Evolutionary conservation across 2,329 filamentous ascomycete genomes (phyloP), one percentile per base, ranked within the genome.

Genomic region (Ascochyta koolunga): DNA sequence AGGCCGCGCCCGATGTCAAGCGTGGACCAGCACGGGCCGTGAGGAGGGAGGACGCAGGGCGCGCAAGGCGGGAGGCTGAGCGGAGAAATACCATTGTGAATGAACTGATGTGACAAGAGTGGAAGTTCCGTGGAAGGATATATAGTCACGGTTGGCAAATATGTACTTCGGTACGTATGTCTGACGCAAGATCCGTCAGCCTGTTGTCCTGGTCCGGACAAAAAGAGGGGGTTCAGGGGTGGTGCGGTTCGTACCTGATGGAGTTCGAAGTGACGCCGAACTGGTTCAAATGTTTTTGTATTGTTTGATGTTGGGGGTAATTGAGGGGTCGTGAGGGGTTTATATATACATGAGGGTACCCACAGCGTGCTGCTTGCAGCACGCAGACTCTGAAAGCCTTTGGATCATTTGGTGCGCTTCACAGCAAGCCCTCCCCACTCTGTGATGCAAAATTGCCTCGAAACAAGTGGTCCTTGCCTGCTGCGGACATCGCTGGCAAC

Each of bases 41-140:
- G 64, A 85, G 73, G 61, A 81, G 74, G 65, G 81, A 80, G 51
- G 81, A 78, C 66, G 81, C 77, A 67, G 82, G 82, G 61, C 83
- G 82, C 65, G 79, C 79, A 59, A 85, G 78, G 74, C 84, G 82
- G 55, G 83, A 78, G 71, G 83, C 77, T 70, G 83, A 84, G 74
- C 84, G 83, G 73, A 83, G 73, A 82, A 89, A 86, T 88, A 79
- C 81, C 68, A 81, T 81, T 66, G 73, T 85, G 74, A 75, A 56
- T 61, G 46, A 60, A 56, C 58, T 54, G 50, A 55, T 58, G 50
- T 57, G 58, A 60, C 50, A 48, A 55, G 46, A 63, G 54, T 59
- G 59, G 48, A 54, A 50, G 59, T 55, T 63, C 52, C 42, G 50
- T 43, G 50, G 54, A 55, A 55, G 49, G 49, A 62, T 67, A 65